Evolutionary conservation across 768 basidiomycete species (phyloP), one percentile per base, ranked within the genome.

Genomic region (Pulveroboletus sp.): DNA sequence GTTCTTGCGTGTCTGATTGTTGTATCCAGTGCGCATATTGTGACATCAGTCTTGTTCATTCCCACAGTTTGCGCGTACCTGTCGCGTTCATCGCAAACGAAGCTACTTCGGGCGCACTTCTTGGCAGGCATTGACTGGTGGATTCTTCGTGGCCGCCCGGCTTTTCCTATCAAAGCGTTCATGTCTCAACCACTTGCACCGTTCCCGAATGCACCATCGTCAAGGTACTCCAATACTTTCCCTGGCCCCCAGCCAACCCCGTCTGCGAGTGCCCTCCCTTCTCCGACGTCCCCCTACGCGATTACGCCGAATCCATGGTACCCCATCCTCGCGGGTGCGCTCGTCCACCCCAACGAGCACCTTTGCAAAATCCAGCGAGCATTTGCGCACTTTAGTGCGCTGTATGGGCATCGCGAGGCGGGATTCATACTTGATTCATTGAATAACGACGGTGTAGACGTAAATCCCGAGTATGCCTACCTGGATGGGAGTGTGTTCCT

Each of bases 401-500:
- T 76, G 43, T 83, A 77, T 43, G 81, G 80, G 9, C 54, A 59
- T 28, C 69, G 76, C 1, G 47, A 62, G 39, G 53, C 63, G 1
- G 71, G 71, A 5, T 76, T 71, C 39, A 59, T 65, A 11, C 33
- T 68, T 24, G 56, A 60, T 1, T 56, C 57, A 2, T 44, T 66
- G 8, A 42, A 35, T 26, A 60, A 57, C 28, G 64, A 65, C 11
- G 54, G 51, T 43, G 57, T 66, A 26, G 58, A 58, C 1, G 73
- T 73, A 11, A 70, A 79, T 43, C 64, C 83, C 38, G 69, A 72
- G 13, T 83, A 77, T n/a, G 67, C 55, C 2, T 61, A 61, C 31
- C 57, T 80, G 10, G 85, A 87, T 60, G 85, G 85, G 8, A 78
- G 77, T 15, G 57, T 89, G 42, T 89, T 89, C 60, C 56, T 83